These are phyloP conservation scores for Pseudogymnoascus sp. DNA, from an alignment of 2,329 filamentous ascomycete genomes.

Conservation along the genomic window DNA sequence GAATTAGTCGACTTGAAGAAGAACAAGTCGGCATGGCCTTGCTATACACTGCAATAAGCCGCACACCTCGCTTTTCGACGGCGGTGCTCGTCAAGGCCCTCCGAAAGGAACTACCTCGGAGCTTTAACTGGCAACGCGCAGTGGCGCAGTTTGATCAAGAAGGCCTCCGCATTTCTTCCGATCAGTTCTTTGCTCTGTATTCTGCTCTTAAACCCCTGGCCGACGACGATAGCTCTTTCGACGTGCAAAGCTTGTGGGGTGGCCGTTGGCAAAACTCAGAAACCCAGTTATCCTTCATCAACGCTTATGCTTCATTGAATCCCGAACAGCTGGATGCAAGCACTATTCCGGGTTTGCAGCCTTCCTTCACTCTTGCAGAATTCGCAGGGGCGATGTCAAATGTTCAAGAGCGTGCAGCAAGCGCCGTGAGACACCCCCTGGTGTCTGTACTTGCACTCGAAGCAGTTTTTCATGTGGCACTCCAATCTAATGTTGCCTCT, in stretches of 20 bases:
- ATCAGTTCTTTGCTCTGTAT: constrained; percentile 77
- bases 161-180: constrained; percentile 63
- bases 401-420: constrained; percentile 50
- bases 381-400: constrained; percentile 53
- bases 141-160: constrained; percentile 74
- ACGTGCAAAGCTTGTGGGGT: constrained; percentile 86
- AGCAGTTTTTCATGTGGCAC: constrained; percentile 56
- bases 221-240: constrained; percentile 51
- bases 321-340: constrained; percentile 73
- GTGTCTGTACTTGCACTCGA: constrained; percentile 80
- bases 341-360: constrained; percentile 72
- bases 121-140: constrained; percentile 64
- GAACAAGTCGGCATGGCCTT: constrained; percentile 76
- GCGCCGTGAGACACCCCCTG: constrained; percentile 74
- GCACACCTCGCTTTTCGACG: constrained; percentile 45
- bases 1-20: constrained; percentile 59
- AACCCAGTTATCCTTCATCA: constrained; percentile 88
- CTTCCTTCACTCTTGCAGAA: constrained; percentile 62
- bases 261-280: constrained; percentile 78
- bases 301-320: constrained; percentile 71
- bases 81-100: constrained; percentile 52
- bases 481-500: constrained; percentile 52
- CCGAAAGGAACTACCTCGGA: constrained; percentile 50
- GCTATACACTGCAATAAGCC: constrained; percentile 55
- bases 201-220: constrained; percentile 69